Conservation (phyloP, 148 eudicot genomes). For the Euryodendron excelsum region DNA sequence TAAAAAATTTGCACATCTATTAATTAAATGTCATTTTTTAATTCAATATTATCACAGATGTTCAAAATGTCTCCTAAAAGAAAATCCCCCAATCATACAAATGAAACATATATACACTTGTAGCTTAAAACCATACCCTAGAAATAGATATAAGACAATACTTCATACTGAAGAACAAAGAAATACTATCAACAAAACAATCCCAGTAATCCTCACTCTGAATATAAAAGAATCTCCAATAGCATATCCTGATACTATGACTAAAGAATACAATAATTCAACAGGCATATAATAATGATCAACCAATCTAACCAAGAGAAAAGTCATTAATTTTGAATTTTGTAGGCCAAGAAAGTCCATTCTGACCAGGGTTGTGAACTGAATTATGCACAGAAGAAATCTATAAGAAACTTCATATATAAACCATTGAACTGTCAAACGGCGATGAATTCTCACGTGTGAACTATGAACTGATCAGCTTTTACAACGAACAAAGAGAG, state of each 20-base stretch:
- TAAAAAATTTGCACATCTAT: too few species aligned
- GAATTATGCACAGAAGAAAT: not conserved
- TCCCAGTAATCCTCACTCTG: not conserved
- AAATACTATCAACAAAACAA: not conserved
- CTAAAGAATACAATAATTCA: not conserved
- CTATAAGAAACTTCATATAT: not conserved
- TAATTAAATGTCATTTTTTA: not conserved
- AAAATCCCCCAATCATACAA: not conserved
- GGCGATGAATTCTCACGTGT: not conserved
- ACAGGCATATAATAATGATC: not conserved
- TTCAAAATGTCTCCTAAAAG: not conserved
- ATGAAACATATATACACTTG: not conserved
- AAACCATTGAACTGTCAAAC: not conserved
- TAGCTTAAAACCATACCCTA: not conserved
- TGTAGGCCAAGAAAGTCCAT: not conserved
- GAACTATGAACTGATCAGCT: not conserved
- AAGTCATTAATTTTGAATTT: not conserved
- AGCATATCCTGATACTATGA: not conserved
- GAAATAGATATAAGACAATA: not conserved
- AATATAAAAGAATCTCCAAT: not conserved
- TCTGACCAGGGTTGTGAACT: conserved; percentile 1
- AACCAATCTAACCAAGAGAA: not conserved
- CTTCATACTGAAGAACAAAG: not conserved
- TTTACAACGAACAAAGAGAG: not conserved
- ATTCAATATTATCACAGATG: not conserved